Evolutionary conservation across 441 rosid genomes (phyloP).

Genomic region (Populus trichocarpa): DNA sequence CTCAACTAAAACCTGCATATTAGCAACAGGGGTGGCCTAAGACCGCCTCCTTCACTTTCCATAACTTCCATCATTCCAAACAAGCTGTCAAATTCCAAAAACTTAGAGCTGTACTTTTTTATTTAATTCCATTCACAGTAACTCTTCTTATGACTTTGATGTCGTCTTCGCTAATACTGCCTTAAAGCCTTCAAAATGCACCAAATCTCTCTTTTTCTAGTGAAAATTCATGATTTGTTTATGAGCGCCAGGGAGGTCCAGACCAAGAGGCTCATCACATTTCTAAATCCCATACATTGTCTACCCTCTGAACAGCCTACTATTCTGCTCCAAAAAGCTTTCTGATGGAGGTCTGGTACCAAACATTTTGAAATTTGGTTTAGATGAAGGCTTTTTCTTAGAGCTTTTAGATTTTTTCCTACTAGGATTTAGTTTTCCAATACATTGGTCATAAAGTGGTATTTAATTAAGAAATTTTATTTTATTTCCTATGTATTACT

Average conservation of each 20-base stretch:
- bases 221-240: background rate
- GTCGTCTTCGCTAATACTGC: background rate
- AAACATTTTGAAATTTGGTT: background rate
- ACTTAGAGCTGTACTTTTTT: background rate
- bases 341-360: background rate
- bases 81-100: background rate
- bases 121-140: background rate
- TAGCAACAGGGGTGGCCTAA: background rate
- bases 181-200: background rate
- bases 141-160: background rate
- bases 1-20: background rate
- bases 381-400: background rate
- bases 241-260: background rate
- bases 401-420: background rate
- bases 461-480: background rate
- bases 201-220: background rate
- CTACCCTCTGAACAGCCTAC: background rate
- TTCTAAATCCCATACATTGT: constrained; percentile 3
- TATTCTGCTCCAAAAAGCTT: background rate
- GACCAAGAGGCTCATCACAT: constrained; percentile 1
- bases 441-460: background rate
- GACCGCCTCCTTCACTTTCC: background rate
- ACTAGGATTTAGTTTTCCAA: background rate
- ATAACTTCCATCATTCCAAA: background rate
- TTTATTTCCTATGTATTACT: background rate